Evolutionary conservation across 2,329 filamentous ascomycete species (phyloP), one percentile per base, ranked within the genome.

Genomic region (Grosmannia penicillata): DNA sequence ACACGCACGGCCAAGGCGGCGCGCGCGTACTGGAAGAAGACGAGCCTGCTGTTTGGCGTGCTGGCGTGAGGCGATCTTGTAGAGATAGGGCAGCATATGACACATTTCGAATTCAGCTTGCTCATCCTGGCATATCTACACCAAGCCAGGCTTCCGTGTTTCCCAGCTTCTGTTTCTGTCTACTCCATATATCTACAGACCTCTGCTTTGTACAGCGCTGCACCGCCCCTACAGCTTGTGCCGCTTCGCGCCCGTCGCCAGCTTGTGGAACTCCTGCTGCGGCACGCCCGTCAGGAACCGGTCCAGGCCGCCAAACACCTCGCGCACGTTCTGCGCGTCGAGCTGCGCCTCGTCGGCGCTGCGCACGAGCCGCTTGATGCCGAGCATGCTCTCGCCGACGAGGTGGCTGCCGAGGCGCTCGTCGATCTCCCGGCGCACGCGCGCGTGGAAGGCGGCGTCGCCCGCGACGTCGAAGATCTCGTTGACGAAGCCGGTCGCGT

Each of bases 241-340:
- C 55, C 78, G 84, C 74, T 95, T 96, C 68, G 91, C 75, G 11
- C 89, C 86, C 45, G 68, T 75, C 1, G 85, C 85, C 54, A 96
- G 63, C 67, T 82, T 87, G 51, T 69, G 63, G 55, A 96, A 96
- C 65, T 96, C 84, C 56, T 80, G 71, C 65, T 95, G 86, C 17
- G 91, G 91, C 31, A 86, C 67, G 0, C 86, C 86, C 43, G 62
- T 72, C 48, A 83, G 56, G 53, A 96, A 95, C 42, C 86, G 66
- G 44, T 87, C 78, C 53, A 96, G 55, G 0, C 87, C 89, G 3
- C 73, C 79, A 64, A 94, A 87, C 1, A 91, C 84, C 68, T 96
- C 89, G 25, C 72, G 63, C 7, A 86, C 75, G 47, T 83, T 89
- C 62, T 89, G 80, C 40, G 63, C 62, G 58, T 95, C 84, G 51